phyloP scores from a whole-genome alignment of 164 flowering plant species.

The Chimonanthus praecox region DNA sequence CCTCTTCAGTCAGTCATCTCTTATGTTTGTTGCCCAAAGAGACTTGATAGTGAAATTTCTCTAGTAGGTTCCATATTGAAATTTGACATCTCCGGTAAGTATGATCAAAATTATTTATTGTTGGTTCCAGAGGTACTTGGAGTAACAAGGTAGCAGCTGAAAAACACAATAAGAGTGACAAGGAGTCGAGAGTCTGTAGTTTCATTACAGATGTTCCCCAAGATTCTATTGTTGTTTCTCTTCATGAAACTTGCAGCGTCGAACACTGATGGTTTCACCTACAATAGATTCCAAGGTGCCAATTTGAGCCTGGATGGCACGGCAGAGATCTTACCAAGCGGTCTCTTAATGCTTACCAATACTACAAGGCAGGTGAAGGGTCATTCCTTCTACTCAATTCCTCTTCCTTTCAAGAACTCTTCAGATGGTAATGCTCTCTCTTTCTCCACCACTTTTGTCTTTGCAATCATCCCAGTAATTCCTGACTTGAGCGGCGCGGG shows the following conservation, averaged over 20 bases:
- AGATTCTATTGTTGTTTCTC: not conserved
- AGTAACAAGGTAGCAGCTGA: not conserved
- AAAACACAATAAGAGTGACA: not conserved
- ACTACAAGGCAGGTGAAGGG: not conserved
- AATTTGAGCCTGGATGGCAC: not conserved
- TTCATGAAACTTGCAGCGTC: not conserved
- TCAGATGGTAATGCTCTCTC: conserved; percentile 6
- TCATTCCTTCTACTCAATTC: conserved; percentile 13
- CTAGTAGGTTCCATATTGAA: too few species aligned
- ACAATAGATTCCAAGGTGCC: not conserved
- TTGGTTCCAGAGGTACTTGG: too few species aligned
- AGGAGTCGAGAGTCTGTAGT: not conserved
- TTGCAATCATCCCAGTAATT: conserved; percentile 15
- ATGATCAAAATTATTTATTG: too few species aligned
- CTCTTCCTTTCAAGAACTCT: conserved; percentile 16
- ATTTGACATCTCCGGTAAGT: too few species aligned
- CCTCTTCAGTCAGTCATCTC: too few species aligned
- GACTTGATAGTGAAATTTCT: too few species aligned
- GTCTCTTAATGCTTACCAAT: conserved; percentile 12
- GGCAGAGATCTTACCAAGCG: conserved; percentile 9
- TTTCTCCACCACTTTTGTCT: conserved; percentile 30
- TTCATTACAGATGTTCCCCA: not conserved
- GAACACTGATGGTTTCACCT: not conserved
- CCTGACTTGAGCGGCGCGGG: conserved; percentile 15
- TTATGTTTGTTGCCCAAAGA: too few species aligned